Base-by-base conservation (phyloP, 495 filamentous ascomycete species). In the Penicillium chermesinum region DNA sequence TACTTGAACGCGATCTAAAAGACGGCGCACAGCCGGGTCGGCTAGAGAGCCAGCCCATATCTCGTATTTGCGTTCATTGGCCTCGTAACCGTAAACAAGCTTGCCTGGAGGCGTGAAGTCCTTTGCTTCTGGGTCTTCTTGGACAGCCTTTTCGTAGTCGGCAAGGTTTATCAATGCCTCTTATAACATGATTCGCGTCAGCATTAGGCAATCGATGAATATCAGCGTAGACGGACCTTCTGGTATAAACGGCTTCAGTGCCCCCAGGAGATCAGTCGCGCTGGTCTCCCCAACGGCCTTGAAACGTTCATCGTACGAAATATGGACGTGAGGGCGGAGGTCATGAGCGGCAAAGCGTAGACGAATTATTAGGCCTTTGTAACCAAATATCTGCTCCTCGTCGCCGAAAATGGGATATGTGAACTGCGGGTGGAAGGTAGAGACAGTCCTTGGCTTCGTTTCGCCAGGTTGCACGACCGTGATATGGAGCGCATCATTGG, bases 401-500 rank as follows among this genome's bases (percentile, higher is more conserved):
- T 96, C 84, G 58, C 89, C 91, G 58, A 96, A 97, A 46, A 99
- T 86, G 0, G 86, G 71, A 63, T 96, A 96, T 15, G 90, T 96
- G 65, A 91, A 93, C 56, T 78, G 78, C 1, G 93, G 93, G 48
- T 87, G 77, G 67, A 97, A 96, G 44, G 73, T 76, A 15, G 75
- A 72, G 22, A 86, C 57, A 3, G 77, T 79, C 55, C 79, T 79
- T 15, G 79, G 71, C 47, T 74, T 77, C 30, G 72, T 60, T 6
- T 75, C 63, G 10, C 71, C 66, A 1, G 85, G 78, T 50, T 77
- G 74, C 34, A 89, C 74, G 37, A 94, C 67, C 8, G 85, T 85
- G 53, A 94, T 74, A 19, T 78, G 67, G 20, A 91, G 53, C 53
- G 86, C 86, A 64, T 91, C 80, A 56, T 85, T 91, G 54, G 88